Percentiles rank a stretch among this genome's conserved stretches.
These are phyloP conservation scores for Coelastrella sp. DNA, from an alignment of 139 green algal species.

Conservation along the genomic window DNA sequence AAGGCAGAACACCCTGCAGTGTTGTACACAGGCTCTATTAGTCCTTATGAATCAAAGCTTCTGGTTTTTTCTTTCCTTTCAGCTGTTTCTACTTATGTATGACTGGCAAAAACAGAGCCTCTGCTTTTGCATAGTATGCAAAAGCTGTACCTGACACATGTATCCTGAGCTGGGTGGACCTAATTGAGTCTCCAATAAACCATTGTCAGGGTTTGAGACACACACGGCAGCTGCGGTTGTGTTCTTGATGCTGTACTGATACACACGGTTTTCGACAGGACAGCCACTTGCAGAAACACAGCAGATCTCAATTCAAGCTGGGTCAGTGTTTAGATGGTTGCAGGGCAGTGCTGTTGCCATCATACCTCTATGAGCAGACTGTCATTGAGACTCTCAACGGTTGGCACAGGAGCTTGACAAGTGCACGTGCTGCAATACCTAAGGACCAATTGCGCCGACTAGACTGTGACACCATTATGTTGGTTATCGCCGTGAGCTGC, in stretches of 20 bases:
- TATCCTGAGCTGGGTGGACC: slow-evolving; percentile 28
- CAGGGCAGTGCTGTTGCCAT: not conserved
- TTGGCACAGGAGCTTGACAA: no score
- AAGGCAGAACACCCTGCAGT: no score
- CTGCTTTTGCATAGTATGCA: not conserved
- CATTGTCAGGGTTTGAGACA: not conserved
- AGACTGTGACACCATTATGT: not conserved
- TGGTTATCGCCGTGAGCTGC: not conserved
- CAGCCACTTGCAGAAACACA: slow-evolving; percentile 1
- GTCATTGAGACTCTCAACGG: not conserved
- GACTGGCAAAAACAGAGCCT: not conserved
- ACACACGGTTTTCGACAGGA: slow-evolving; percentile 19
- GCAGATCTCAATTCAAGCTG: no score
- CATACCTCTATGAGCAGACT: not conserved
- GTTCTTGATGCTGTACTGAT: slow-evolving; percentile 29
- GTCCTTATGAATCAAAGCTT: no score
- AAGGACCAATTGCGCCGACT: not conserved
- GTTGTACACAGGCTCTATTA: no score
- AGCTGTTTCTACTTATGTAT: not conserved
- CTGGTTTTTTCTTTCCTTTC: not conserved
- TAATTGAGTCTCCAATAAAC: not conserved
- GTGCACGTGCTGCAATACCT: no score
- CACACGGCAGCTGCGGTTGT: slow-evolving; percentile 16
- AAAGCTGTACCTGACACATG: slow-evolving; percentile 9
- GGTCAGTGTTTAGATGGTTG: not conserved